Base-by-base conservation (phyloP, 768 basidiomycete species). In the Sarcodon sp. region DNA sequence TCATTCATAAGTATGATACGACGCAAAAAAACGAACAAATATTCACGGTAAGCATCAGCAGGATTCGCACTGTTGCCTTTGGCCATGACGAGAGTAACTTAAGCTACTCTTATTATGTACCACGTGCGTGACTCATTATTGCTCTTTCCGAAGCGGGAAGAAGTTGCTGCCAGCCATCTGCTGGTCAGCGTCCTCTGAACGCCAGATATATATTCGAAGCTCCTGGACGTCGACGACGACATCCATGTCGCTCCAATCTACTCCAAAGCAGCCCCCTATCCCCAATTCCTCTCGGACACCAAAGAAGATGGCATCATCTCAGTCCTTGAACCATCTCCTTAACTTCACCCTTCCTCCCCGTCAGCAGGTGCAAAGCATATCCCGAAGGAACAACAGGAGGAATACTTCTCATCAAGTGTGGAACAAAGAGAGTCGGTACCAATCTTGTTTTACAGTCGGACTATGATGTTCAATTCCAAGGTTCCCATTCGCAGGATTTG, bases 271-370 rank as follows among this genome's bases (percentile, higher is more conserved):
- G 39, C 11, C 49, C 58, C 38, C 53, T 53, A 50, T 56, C 67
- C 45, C 55, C 65, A 38, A 71, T 69, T 47, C 67, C 75, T 52
- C 79, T 64, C 80, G 80, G 59, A 61, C 72, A 38, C 61, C 72
- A 53, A 41, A 41, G 16, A 86, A 87, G 77, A 83, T 79, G 76
- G 70, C 77, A 36, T 70, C 80, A 18, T 69, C 70, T 53, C 79
- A 83, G 66, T 70, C 75, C 50, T 59, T 84, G 58, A 87, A 88
- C 60, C 83, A 94, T 69, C 81, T 96, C 46, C 84, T 97, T 60
- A 94, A 90, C 63, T 98, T 98, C 66, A 81, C 85, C 5, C 71
- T 97, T 27, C 93, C 94, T 55, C 91, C 92, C 13, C 73, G 93
- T 60, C 83, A 89, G 64, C 64, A 73, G 38, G 76, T 78, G 33